Evolutionary conservation across 1,139 yeast species (phyloP).

Genomic region (Diutina neorugosa): DNA sequence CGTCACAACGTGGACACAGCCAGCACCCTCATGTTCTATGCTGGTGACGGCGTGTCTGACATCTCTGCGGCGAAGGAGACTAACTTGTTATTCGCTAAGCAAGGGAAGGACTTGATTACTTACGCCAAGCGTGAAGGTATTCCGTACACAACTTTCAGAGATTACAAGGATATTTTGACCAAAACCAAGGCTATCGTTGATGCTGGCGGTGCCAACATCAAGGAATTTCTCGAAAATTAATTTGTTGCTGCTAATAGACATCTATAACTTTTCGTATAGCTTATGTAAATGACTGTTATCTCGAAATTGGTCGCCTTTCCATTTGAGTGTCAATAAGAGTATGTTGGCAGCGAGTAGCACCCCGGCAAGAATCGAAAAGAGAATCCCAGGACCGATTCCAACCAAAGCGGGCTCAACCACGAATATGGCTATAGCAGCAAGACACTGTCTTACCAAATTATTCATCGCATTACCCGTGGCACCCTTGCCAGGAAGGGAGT

Average conservation of each 20-base stretch:
- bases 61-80: slow-evolving; percentile 92
- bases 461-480: slow-evolving; percentile 84
- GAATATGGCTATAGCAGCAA: slow-evolving; percentile 72
- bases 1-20: slow-evolving; percentile 20
- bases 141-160: slow-evolving; percentile 73
- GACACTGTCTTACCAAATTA: slow-evolving; percentile 57
- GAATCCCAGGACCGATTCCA: slow-evolving; percentile 60
- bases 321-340: slow-evolving; percentile 38
- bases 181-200: slow-evolving; percentile 14
- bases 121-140: slow-evolving; percentile 72
- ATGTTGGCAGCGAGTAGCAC: slow-evolving; percentile 34
- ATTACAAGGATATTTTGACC: slow-evolving; percentile 59
- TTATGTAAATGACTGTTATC: slow-evolving; percentile 49
- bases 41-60: slow-evolving; percentile 97
- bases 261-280: slow-evolving; percentile 30
- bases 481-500: slow-evolving; percentile 77
- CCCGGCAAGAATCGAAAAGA: slow-evolving; percentile 59
- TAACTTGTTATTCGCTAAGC: slow-evolving; percentile 83
- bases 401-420: slow-evolving; percentile 53
- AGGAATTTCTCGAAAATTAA: neutral
- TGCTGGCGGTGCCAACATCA: slow-evolving; percentile 5
- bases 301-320: slow-evolving; percentile 53
- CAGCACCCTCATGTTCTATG: slow-evolving; percentile 61
- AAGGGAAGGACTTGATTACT: slow-evolving; percentile 79
- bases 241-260: neutral